Evolutionary conservation across 345 rosid genomes (phyloP).

Genomic region (Chamaenerion angustifolium): DNA sequence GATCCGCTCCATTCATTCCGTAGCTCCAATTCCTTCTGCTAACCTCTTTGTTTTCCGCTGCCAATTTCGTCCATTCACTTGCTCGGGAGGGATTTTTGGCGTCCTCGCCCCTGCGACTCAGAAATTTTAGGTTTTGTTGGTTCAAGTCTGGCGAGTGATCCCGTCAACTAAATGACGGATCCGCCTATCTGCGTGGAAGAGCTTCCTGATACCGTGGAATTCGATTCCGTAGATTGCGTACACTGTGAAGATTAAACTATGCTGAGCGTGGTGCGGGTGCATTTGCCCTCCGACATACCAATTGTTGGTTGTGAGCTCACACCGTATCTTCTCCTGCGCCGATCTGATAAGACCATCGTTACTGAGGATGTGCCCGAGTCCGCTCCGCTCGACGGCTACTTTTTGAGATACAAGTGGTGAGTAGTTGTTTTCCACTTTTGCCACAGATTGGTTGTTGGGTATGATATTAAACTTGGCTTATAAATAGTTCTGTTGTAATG

Average conservation of each 20-base stretch:
- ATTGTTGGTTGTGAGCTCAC: conserved; percentile 95
- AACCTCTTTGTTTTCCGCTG: too few species aligned
- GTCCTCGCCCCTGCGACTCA: too few species aligned
- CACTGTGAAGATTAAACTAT: conserved; percentile 43
- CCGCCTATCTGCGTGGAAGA: conserved; percentile 35
- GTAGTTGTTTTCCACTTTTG: conserved; percentile 10
- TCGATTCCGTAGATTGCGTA: conserved; percentile 17
- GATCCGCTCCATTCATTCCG: too few species aligned
- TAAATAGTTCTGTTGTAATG: background rate
- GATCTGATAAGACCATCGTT: conserved; percentile 40
- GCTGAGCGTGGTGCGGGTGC: conserved; percentile 90
- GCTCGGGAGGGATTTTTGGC: too few species aligned
- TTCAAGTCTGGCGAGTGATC: conserved; percentile 25
- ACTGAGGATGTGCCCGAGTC: conserved; percentile 80
- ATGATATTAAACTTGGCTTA: background rate
- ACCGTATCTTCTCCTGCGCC: conserved; percentile 76
- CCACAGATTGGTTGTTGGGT: too few species aligned
- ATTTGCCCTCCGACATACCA: conserved; percentile 94
- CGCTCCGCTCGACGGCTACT: conserved; percentile 69
- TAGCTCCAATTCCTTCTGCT: too few species aligned
- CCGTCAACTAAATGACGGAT: conserved; percentile 55
- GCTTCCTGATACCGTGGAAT: conserved; percentile 6
- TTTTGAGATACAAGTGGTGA: conserved; percentile 86
- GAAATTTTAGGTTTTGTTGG: conserved; percentile 1
- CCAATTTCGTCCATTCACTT: too few species aligned